phyloP scores from a whole-genome alignment of 2,329 filamentous ascomycete species.

The Metarhizium robertsii region DNA sequence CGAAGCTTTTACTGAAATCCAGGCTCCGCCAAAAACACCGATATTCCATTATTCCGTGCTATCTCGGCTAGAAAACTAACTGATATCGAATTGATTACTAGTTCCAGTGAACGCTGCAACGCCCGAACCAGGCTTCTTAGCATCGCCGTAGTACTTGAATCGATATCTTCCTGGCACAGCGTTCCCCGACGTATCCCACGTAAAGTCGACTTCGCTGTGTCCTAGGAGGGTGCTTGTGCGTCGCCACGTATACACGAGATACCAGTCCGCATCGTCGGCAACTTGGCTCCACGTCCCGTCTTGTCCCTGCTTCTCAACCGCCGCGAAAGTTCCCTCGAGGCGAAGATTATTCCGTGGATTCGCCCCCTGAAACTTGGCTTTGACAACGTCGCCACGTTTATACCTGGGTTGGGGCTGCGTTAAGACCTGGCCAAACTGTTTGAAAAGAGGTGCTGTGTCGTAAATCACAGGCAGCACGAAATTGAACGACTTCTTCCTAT shows the following conservation, averaged over 20 bases:
- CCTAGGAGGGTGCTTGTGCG: constrained; percentile 60
- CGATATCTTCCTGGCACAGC: constrained; percentile 61
- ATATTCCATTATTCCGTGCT: too few relatives aligned
- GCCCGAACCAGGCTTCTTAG: constrained; percentile 47
- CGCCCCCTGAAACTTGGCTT: constrained; percentile 68
- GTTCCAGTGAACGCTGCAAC: constrained; percentile 20
- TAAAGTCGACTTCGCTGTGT: constrained; percentile 67
- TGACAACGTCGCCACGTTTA: constrained; percentile 50
- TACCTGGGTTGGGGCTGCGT: constrained; percentile 46
- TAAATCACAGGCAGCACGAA: constrained; percentile 75
- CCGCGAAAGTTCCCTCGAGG: constrained; percentile 67
- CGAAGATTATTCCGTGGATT: constrained; percentile 85
- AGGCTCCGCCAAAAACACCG: too few relatives aligned
- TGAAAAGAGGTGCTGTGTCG: constrained; percentile 57
- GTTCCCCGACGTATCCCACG: constrained; percentile 55
- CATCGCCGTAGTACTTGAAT: constrained; percentile 75
- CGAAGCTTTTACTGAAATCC: too few relatives aligned
- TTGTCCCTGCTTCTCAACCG: constrained; percentile 54
- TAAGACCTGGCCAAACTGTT: constrained; percentile 60
- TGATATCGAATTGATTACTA: constrained; percentile 12
- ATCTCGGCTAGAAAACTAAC: not conserved
- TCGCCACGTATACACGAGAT: constrained; percentile 71
- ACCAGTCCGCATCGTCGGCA: constrained; percentile 73
- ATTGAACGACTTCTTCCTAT: constrained; percentile 60
- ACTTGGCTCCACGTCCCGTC: constrained; percentile 52